Conservation (phyloP, 768 basidiomycete species). For the Mrakia frigida region DNA sequence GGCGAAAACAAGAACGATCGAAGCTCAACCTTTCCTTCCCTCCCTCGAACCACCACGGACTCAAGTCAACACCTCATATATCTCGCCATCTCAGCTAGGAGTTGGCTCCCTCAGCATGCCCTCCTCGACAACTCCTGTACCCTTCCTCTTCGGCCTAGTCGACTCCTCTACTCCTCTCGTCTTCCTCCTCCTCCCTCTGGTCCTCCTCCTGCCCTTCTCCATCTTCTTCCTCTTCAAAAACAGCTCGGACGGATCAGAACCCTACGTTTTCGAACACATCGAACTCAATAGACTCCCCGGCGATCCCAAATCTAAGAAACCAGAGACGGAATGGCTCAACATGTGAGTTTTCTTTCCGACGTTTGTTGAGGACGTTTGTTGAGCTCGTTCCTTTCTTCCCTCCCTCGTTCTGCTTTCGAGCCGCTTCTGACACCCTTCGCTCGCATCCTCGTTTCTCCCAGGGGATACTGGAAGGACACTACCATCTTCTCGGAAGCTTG, state of each 20-base stretch:
- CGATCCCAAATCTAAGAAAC: conserved; percentile 32
- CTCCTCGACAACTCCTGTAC: neutral
- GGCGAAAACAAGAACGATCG: too few species aligned
- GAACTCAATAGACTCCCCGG: conserved; percentile 48
- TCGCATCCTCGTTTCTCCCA: neutral
- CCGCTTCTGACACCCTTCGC: neutral
- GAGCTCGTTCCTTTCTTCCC: neutral
- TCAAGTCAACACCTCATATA: too few species aligned
- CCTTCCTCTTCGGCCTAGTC: conserved; percentile 1
- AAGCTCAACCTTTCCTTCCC: too few species aligned
- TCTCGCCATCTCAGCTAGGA: too few species aligned
- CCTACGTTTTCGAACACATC: conserved; percentile 60
- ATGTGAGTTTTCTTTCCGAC: conserved; percentile 47
- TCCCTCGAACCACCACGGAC: too few species aligned
- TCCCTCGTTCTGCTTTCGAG: neutral
- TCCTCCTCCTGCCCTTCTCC: conserved; percentile 7
- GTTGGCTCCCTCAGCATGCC: neutral
- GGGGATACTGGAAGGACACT: conserved; percentile 47
- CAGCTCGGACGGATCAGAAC: conserved; percentile 43
- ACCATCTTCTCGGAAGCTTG: conserved; percentile 57
- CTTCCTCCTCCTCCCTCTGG: conserved; percentile 1
- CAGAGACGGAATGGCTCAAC: conserved; percentile 64
- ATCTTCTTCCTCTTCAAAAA: conserved; percentile 18
- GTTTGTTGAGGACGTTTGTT: too few species aligned
- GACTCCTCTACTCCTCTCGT: neutral